Conservation (phyloP, 306 rosid species). For the Prinsepia uniflora region DNA sequence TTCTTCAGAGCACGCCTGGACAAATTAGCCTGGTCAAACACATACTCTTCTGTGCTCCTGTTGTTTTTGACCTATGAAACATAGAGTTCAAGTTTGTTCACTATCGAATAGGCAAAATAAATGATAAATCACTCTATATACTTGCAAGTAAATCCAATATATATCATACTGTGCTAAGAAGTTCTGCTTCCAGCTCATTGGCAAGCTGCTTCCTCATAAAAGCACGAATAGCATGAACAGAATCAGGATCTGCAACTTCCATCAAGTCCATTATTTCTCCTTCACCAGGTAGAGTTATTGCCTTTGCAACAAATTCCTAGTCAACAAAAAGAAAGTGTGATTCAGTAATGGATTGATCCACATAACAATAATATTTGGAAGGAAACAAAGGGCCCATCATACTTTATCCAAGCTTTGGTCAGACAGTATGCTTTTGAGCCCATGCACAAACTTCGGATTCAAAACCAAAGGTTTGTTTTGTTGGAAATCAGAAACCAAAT, state of each 20-base stretch:
- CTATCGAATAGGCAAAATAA: constrained; percentile 14
- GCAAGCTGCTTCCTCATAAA: constrained; percentile 92
- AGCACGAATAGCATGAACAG: constrained; percentile 79
- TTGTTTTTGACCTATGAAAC: constrained; percentile 64
- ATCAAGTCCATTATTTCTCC: constrained; percentile 99
- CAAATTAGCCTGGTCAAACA: constrained; percentile 67
- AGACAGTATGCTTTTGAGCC: constrained; percentile 58
- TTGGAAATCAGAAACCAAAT: constrained; percentile 74
- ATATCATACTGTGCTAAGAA: constrained; percentile 58
- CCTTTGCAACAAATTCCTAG: constrained; percentile 91
- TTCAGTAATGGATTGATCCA: constrained; percentile 15
- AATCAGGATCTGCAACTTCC: constrained; percentile 97
- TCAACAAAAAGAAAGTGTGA: constrained; percentile 20
- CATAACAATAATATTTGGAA: constrained; percentile 2
- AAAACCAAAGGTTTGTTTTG: constrained; percentile 73
- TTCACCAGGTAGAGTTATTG: constrained; percentile 94
- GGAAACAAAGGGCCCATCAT: constrained; percentile 19
- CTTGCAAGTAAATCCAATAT: constrained; percentile 8
- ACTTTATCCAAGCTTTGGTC: constrained; percentile 90
- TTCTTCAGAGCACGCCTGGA: constrained; percentile 95
- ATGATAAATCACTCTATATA: background rate
- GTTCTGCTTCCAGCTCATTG: constrained; percentile 62
- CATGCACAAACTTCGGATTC: constrained; percentile 65
- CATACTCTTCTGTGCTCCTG: constrained; percentile 65
- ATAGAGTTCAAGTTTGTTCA: constrained; percentile 6